Base-by-base conservation (phyloP, 805 yeast genomes). In the Metschnikowia shivogae region DNA sequence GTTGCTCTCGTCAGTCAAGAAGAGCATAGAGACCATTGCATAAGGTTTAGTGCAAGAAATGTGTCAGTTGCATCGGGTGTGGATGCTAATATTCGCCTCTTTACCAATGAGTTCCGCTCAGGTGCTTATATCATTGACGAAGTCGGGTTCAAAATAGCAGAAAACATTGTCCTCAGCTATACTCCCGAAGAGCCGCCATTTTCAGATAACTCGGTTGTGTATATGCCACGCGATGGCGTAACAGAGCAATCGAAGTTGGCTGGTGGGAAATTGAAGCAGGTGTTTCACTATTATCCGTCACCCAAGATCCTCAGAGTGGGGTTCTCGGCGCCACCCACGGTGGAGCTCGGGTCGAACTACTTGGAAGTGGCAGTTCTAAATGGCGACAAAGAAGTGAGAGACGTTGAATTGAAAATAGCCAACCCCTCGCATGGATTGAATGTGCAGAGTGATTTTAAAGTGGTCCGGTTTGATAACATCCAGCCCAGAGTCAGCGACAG, bases 331-430 rank as follows among this genome's bases (percentile, higher is more conserved):
- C 63, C 73, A 2, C 34, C 42, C 3, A 39, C 39, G 5, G 51
- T 69, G 13, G 59, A 61, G 6, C 53, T 72, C 35, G 68, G 70
- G 1, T 46, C 52, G 3, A 60, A 64, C 5, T 54, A 54, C 17
- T 47, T 66, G 33, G 44, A 59, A 19, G 50, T 68, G 19, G 51
- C 53, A 8, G 45, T 70, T 6, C 48, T 54, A 41, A 63, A 57
- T 45, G 72, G 71, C 1, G 47, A 54, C 1, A 65, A 64, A 4
- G 62, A 58, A 6, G 62, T 69, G 20, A 36, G n/a, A 14, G 44
- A 48, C 36, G 31, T 48, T n/a, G 40, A 36, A 14, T 27, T 48
- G 6, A 27, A 17, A 27, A 13, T 48, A 2, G 28, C 33, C 4
- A 39, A 39, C 24, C 43, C 49, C 5, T 55, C 63, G 2, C 43